phyloP scores from a whole-genome alignment of 2,329 filamentous ascomycete genomes.

The Fusarium citri region DNA sequence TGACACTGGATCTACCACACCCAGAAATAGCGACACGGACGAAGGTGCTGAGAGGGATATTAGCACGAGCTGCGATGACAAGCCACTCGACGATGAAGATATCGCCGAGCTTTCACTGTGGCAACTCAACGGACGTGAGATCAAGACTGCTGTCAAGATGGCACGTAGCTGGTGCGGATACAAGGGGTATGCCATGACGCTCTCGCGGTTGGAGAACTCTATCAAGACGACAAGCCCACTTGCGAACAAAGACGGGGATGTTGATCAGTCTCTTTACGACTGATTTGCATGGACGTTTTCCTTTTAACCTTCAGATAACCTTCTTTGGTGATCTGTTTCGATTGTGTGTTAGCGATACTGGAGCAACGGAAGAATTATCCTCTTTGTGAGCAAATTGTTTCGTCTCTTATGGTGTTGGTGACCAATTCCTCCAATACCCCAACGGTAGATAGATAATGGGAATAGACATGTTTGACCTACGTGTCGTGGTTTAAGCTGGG shows the following conservation, averaged over 20 bases:
- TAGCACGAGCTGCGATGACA: background rate
- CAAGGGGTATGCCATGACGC: conserved; percentile 57
- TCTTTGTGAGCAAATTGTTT: too few relatives aligned
- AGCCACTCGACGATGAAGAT: conserved; percentile 50
- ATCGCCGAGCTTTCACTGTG: conserved; percentile 54
- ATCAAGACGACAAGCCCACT: conserved; percentile 60
- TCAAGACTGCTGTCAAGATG: conserved; percentile 62
- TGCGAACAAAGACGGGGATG: conserved; percentile 50
- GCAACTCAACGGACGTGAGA: conserved; percentile 60
- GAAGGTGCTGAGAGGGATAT: background rate
- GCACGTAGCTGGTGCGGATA: conserved; percentile 58
- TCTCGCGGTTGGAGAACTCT: conserved; percentile 57
- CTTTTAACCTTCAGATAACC: background rate
- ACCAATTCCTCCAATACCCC: too few relatives aligned
- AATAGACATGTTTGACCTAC: too few relatives aligned
- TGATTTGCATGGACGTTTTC: background rate
- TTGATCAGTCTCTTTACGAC: conserved; percentile 47
- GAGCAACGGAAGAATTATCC: too few relatives aligned
- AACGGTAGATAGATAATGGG: background rate
- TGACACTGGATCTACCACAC: conserved; percentile 16
- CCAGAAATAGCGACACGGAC: background rate
- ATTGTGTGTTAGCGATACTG: background rate
- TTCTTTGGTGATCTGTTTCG: background rate
- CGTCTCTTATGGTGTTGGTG: too few relatives aligned
- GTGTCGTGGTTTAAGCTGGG: too few relatives aligned